A percentile compares a stretch with the other conserved stretches of the same genome.
Conservation (phyloP, 2,329 filamentous ascomycete genomes). For the Pseudogymnoascus sp. region DNA sequence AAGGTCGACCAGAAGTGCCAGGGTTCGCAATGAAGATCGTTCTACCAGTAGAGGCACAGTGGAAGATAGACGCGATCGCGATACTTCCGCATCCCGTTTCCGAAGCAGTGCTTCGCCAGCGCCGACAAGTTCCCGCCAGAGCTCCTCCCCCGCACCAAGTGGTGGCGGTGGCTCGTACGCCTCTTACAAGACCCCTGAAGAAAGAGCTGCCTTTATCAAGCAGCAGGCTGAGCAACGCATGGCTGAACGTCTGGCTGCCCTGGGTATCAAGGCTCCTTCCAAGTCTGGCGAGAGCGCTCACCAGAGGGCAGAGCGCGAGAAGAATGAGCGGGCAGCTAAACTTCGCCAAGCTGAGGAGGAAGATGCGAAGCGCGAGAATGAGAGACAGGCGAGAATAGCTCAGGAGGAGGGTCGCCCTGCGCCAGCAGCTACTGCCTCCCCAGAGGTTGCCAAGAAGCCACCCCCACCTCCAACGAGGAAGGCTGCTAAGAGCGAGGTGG, state of each 20-base stretch:
- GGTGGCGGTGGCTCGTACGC: conserved; percentile 62
- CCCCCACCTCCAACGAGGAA: conserved; percentile 79
- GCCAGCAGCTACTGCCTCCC: conserved; percentile 21
- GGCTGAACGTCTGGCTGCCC: conserved; percentile 87
- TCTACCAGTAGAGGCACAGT: conserved; percentile 39
- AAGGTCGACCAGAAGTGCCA: conserved; percentile 71
- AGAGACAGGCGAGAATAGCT: conserved; percentile 55
- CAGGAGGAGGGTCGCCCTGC: conserved; percentile 31
- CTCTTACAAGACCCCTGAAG: conserved; percentile 83
- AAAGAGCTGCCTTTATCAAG: conserved; percentile 91
- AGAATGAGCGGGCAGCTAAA: conserved; percentile 79
- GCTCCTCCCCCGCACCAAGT: conserved; percentile 38
- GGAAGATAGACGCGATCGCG: conserved; percentile 18
- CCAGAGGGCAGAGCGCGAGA: conserved; percentile 84
- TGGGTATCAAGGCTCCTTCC: conserved; percentile 78
- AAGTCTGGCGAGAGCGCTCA: conserved; percentile 75
- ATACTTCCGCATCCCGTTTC: conserved; percentile 23
- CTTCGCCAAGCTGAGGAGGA: conserved; percentile 88
- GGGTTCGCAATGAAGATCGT: conserved; percentile 56
- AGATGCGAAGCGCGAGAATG: conserved; percentile 79
- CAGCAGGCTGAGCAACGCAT: conserved; percentile 96
- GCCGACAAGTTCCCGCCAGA: conserved; percentile 38
- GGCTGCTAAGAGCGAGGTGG: conserved; percentile 55
- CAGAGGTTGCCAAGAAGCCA: conserved; percentile 52
- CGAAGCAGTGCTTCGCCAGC: conserved; percentile 33